Evolutionary conservation across 768 basidiomycete genomes (phyloP).

Genomic region (Suillus weaverae): DNA sequence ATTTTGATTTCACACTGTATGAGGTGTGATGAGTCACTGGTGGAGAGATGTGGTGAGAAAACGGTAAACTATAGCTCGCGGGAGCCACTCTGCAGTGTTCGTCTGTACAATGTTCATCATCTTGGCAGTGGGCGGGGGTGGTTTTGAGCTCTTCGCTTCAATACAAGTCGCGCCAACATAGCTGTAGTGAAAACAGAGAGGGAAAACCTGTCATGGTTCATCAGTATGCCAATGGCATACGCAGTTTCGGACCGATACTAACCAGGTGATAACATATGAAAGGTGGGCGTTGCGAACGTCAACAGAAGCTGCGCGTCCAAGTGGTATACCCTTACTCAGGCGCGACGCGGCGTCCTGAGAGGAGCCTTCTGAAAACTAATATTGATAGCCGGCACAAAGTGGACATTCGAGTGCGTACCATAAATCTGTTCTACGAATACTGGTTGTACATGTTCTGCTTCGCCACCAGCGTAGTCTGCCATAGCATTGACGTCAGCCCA

Average conservation of each 20-base stretch:
- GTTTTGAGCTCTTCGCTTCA: conserved; percentile 50
- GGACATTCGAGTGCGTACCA: conserved; percentile 47
- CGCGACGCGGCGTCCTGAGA: conserved; percentile 66
- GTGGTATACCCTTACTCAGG: conserved; percentile 71
- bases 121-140: conserved; percentile 60
- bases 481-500: conserved; percentile 87
- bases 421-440: conserved; percentile 92
- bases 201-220: conserved; percentile 65
- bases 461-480: conserved; percentile 75
- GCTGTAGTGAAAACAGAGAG: conserved; percentile 80
- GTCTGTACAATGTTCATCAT: conserved; percentile 15
- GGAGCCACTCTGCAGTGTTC: neutral
- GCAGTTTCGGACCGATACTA: conserved; percentile 19
- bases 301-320: conserved; percentile 80
- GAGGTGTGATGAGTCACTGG: neutral
- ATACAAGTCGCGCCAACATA: conserved; percentile 74
- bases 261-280: conserved; percentile 97
- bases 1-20: neutral
- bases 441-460: conserved; percentile 71
- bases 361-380: conserved; percentile 66
- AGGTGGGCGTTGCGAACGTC: conserved; percentile 93
- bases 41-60: neutral
- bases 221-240: conserved; percentile 2
- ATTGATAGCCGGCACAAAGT: conserved; percentile 1
- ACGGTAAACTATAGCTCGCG: neutral